Evolutionary conservation across 208 protist genomes (phyloP), one percentile per base, ranked within the genome.

Genomic region (Acanthamoeba lugdunensis): DNA sequence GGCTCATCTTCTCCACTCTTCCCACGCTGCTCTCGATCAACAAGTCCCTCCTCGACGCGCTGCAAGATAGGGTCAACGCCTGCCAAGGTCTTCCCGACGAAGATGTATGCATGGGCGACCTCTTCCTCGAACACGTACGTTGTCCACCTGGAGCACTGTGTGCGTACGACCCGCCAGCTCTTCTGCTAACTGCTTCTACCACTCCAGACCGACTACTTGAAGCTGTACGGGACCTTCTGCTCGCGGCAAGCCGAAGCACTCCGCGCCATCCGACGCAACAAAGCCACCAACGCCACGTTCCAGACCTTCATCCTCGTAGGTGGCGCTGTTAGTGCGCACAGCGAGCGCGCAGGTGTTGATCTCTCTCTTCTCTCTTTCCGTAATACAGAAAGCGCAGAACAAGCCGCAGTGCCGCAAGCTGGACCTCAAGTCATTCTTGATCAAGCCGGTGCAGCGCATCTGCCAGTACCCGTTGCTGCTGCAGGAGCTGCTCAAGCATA

Each of bases 381-480:
- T 37, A 4, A 73, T 21, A 3, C 73, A 82, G 73, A 82, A 82
- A 82, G 73, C 73, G 8, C 73, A 82, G 18, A 33, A 82, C 23
- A 82, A 82, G 73, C 73, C 73, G 9, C 73, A 82, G 73, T 54
- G 37, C 73, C 33, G 73, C 41, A 82, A 54, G 73, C 73, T 82
- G 21, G 73, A 82, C 23, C 73, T 82, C 73, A 82, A 82, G 73
- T 82, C 73, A 3, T 82, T 82, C 73, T n/a, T 82, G 73, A 82
- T 82, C 33, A 82, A 82, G 73, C 65, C 65, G 9, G 54, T 89
- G n/a, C 82, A 89, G 41, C 82, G 82, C 54, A 37, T 89, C 13
- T 89, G 82, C 28, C 48, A 89, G 82, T 89, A 89, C 28, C 82
- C 82, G 82, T 45, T 89, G 28, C 54, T 89, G 21, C n/a, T 89